Conservation (phyloP, 2,329 filamentous ascomycete species). For the Amesomyces nigricolor region DNA sequence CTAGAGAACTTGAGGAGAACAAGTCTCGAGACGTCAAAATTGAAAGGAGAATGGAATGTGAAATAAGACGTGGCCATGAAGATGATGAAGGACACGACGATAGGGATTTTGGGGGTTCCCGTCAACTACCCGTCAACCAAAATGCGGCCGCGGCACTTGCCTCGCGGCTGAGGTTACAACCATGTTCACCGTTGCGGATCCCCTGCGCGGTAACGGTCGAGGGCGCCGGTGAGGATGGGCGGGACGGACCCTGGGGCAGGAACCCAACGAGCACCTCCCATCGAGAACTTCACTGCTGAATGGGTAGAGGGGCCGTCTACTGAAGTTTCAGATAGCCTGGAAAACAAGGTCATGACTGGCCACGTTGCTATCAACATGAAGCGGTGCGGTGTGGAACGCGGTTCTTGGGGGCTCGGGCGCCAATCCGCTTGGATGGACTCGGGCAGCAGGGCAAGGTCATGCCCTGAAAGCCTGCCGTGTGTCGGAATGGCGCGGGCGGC, state of each 20-base stretch:
- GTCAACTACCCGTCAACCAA: constrained; percentile 17
- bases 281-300: no score
- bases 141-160: constrained; percentile 26
- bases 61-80: constrained; percentile 42
- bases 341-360: no score
- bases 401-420: no score
- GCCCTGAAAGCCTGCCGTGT: constrained; percentile 11
- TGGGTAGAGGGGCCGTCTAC: no score
- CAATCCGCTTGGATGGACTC: not conserved
- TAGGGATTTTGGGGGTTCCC: constrained; percentile 31
- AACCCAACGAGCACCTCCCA: no score
- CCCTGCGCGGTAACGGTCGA: constrained; percentile 10
- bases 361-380: no score
- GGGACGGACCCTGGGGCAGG: not conserved
- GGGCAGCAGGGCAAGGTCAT: not conserved
- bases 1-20: constrained; percentile 38
- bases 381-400: no score
- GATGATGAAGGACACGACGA: constrained; percentile 37
- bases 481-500: constrained; percentile 23
- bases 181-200: constrained; percentile 9
- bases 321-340: no score
- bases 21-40: constrained; percentile 36
- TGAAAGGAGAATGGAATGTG: constrained; percentile 38
- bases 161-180: constrained; percentile 22
- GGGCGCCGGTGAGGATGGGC: constrained; percentile 10